Percentiles rank a stretch among this genome's conserved stretches.
Evolutionary conservation across 768 basidiomycete genomes (phyloP).

Genomic region (Trametes meyenii): DNA sequence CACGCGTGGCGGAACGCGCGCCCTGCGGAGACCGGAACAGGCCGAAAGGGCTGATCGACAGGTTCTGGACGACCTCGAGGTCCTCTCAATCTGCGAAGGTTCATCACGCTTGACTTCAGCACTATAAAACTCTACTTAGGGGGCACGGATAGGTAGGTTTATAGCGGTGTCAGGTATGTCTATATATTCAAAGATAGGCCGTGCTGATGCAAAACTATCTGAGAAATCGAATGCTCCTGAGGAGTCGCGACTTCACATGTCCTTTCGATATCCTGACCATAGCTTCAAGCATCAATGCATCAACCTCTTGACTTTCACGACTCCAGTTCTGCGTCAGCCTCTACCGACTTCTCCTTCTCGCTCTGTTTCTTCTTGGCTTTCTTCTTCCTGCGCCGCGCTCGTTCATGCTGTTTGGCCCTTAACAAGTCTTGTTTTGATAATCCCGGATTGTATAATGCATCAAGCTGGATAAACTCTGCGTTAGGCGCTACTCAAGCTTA

Average conservation of each 20-base stretch:
- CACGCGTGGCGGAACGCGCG: conserved; percentile 16
- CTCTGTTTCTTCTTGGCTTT: conserved; percentile 73
- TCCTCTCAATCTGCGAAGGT: neutral
- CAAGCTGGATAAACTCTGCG: conserved; percentile 51
- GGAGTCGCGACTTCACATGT: too few relatives aligned
- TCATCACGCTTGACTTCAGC: too few relatives aligned
- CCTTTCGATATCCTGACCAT: too few relatives aligned
- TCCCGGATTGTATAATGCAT: conserved; percentile 73
- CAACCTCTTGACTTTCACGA: too few relatives aligned
- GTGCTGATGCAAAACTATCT: too few relatives aligned
- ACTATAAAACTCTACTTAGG: too few relatives aligned
- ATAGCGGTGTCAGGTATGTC: too few relatives aligned
- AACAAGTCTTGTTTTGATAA: conserved; percentile 69
- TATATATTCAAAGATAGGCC: too few relatives aligned
- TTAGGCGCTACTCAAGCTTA: too few relatives aligned
- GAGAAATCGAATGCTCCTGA: too few relatives aligned
- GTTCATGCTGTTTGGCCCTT: conserved; percentile 73
- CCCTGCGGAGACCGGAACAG: conserved; percentile 19
- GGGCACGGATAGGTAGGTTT: too few relatives aligned
- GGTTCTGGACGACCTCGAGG: neutral
- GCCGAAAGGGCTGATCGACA: conserved; percentile 9
- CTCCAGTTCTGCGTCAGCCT: neutral
- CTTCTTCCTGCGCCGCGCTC: conserved; percentile 73
- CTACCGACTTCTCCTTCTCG: neutral
- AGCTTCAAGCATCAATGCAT: too few relatives aligned